Base-by-base conservation (phyloP, 768 basidiomycete species). In the Suillus weaverae region DNA sequence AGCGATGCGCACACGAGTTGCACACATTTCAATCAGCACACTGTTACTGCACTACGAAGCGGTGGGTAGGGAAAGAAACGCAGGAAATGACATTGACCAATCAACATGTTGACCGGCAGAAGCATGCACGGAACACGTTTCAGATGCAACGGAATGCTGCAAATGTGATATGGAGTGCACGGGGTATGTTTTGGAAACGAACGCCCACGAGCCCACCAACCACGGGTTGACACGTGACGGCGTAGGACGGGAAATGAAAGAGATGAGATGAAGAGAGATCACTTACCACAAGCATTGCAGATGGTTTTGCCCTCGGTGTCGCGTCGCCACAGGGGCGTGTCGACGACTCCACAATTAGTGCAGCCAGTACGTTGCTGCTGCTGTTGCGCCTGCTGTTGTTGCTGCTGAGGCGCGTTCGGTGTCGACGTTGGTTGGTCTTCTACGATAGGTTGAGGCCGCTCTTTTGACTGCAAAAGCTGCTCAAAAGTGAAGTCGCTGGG, bases 241-340 rank as follows among this genome's bases (percentile, higher is more conserved):
- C 54, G 67, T 70, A 71, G 69, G 67, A 71, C 69, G 66, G 71
- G 77, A 70, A 72, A 72, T 72, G 71, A 71, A 70, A 74, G 73
- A 72, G 73, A 77, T 76, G 72, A 70, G 72, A 73, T 72, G 71
- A 72, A 73, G 71, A 69, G 71, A 67, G 68, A 73, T 68, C 64
- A 85, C 92, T 85, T 75, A 94, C 93, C 94, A 77, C 94, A 95
- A 60, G 91, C 90, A 76, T 95, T 95, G 81, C 94, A 95, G 73
- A 95, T 86, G 57, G 89, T 85, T 76, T 90, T 92, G 64, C 93
- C 94, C 70, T 91, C 87, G 51, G 83, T 80, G 74, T 92, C 92
- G 70, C 92, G 85, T 70, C 92, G 81, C 94, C 94, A 95, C 33
- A 94, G 85, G 41, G 93, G 92, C 63, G 92, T 93, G 67, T 86